phyloP scores from a whole-genome alignment of 768 basidiomycete genomes.

The Podaxis sp. region DNA sequence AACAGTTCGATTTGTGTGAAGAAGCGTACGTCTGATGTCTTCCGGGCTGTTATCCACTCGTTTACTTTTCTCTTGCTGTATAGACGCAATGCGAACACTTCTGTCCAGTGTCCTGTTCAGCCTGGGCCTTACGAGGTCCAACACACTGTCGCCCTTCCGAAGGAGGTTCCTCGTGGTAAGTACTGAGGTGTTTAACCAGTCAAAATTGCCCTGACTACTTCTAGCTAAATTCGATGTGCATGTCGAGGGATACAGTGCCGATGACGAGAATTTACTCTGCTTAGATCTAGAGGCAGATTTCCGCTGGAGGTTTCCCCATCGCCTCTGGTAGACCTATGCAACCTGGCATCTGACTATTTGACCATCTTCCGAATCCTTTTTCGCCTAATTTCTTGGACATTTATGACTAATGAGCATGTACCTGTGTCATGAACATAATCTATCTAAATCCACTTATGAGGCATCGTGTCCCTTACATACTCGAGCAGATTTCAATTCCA shows the following conservation, averaged over 20 bases:
- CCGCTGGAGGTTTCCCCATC: conserved; percentile 37
- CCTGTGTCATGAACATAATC: too few species aligned
- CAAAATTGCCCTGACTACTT: conserved; percentile 7
- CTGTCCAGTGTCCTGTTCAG: conserved; percentile 82
- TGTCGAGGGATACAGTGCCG: conserved; percentile 65
- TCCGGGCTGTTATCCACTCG: neutral
- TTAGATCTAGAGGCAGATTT: conserved; percentile 80
- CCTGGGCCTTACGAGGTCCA: conserved; percentile 67
- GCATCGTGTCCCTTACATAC: neutral
- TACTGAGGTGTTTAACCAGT: neutral
- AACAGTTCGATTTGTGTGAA: conserved; percentile 85
- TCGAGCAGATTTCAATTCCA: neutral
- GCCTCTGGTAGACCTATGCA: conserved; percentile 20
- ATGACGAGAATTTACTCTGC: conserved; percentile 79
- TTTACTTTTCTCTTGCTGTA: conserved; percentile 6
- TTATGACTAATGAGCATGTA: neutral
- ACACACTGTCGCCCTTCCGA: conserved; percentile 86
- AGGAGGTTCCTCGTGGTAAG: conserved; percentile 83
- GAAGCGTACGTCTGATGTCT: conserved; percentile 72
- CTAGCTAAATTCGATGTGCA: conserved; percentile 82
- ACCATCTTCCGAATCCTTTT: neutral
- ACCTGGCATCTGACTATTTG: neutral
- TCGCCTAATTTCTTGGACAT: neutral
- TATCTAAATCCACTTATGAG: too few species aligned
- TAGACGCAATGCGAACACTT: conserved; percentile 73